Base-by-base conservation (phyloP, 139 green algal genomes). In the Haematococcus lacustris region DNA sequence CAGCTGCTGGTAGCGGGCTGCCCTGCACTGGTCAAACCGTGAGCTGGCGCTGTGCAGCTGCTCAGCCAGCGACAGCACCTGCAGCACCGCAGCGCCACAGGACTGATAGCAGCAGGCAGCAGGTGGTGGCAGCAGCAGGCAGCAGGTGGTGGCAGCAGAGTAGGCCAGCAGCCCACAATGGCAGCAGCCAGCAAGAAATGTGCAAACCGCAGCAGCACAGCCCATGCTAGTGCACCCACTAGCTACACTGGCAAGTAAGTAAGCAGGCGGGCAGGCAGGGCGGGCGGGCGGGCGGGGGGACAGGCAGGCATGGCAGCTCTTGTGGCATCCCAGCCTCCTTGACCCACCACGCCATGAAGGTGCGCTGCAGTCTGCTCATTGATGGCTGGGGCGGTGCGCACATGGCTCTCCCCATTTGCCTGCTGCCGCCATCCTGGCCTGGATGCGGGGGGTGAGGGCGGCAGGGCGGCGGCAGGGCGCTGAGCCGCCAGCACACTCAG, bases 21-120 rank as follows among this genome's bases (percentile, higher is more conserved):
- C 76, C 0, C 88, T 67, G 51, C 83, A 80, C 9, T 77, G 70
- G 73, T 96, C 91, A 75, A 96, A 96, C 25, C 51, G 68, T 3
- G 60, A 57, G 0, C 72, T 80, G 4, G 86, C 76, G 0, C 63
- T 40, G 0, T 83, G 73, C 62, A 96, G 74, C 28, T 73, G 78
- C 83, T 96, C 91, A 2, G 76, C 86, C 28, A 96, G 78, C 13
- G 89, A 87, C 38, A 96, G 75, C 43, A 94, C 89, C 81, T 90
- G 75, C 53, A 30, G 26, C 43, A 9, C 9, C 43, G 43, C 9
- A 9, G 43, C 17, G 43, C 9, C 43, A 53, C 43, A 28, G 43
- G 9, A 17, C 17, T 9, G 43, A 53, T 28, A 53, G 9, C 9
- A 17, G 9, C 43, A 28, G 9, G 9, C 43, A 9, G 9, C 17